Conservation (phyloP, 2,329 filamentous ascomycete genomes). For the Diaporthe sp. region DNA sequence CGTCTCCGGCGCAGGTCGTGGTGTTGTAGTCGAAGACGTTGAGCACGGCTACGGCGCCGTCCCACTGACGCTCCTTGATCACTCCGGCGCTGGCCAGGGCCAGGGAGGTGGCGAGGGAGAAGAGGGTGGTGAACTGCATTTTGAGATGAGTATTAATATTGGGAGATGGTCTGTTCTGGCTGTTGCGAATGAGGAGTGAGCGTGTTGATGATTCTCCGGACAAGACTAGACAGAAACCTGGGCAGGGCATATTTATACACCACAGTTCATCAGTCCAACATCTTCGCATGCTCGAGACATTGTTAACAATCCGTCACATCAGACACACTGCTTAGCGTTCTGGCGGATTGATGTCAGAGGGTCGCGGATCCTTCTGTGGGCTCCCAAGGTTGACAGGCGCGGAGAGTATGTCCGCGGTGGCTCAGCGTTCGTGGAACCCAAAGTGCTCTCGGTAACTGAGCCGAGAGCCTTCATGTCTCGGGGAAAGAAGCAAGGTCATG, state of each 20-base stretch:
- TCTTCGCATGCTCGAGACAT: background rate
- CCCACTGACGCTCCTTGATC: background rate
- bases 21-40: conserved; percentile 6
- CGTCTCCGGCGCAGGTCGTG: background rate
- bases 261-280: no score
- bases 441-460: background rate
- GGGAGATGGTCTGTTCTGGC: background rate
- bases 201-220: background rate
- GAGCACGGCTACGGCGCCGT: background rate
- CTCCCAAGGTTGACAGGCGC: background rate
- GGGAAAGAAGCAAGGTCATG: background rate
- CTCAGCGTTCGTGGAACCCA: background rate
- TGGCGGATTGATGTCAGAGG: background rate
- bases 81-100: background rate
- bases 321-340: background rate
- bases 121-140: conserved; percentile 10
- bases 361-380: background rate
- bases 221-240: background rate
- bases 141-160: background rate
- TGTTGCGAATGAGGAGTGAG: background rate
- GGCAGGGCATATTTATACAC: background rate
- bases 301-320: background rate
- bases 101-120: conserved; percentile 9
- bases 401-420: background rate
- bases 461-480: background rate